phyloP scores from a whole-genome alignment of 768 basidiomycete genomes.

The Xerocomellus chrysenteron region DNA sequence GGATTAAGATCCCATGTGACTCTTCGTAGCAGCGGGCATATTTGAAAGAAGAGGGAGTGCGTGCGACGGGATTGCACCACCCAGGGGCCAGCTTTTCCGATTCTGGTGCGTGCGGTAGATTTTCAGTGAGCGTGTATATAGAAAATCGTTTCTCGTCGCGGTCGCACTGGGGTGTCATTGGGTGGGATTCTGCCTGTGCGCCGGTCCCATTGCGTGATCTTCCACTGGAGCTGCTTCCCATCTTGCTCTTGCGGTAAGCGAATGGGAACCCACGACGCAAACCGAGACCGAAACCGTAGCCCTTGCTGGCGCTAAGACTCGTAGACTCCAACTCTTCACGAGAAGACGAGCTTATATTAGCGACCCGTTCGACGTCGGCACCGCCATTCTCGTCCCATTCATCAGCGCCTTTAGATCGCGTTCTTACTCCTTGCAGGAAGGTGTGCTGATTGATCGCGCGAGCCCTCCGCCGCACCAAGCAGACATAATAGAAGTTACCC shows the following conservation, averaged over 20 bases:
- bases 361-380: slow-evolving; percentile 10
- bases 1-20: slow-evolving; percentile 18
- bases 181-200: slow-evolving; percentile 19
- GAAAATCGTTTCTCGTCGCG: slow-evolving; percentile 32
- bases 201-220: slow-evolving; percentile 10
- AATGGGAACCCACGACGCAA: slow-evolving; percentile 29
- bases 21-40: slow-evolving; percentile 2
- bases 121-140: slow-evolving; percentile 21
- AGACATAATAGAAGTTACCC: slow-evolving; percentile 42
- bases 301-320: slow-evolving; percentile 32
- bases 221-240: slow-evolving; percentile 19
- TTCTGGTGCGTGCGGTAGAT: slow-evolving; percentile 22
- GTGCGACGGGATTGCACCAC: slow-evolving; percentile 27
- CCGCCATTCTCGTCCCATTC: not conserved
- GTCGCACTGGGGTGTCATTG: slow-evolving; percentile 21
- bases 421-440: not conserved
- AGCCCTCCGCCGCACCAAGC: slow-evolving; percentile 48
- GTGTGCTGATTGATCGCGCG: slow-evolving; percentile 24
- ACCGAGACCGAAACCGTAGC: slow-evolving; percentile 36
- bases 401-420: not conserved
- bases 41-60: slow-evolving; percentile 14
- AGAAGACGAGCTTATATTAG: slow-evolving; percentile 8
- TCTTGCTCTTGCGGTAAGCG: slow-evolving; percentile 23
- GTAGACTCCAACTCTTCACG: slow-evolving; percentile 27
- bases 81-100: slow-evolving; percentile 36